Evolutionary conservation across 1,284 basidiomycete species (phyloP).

Genomic region (Testicularia cyperi): DNA sequence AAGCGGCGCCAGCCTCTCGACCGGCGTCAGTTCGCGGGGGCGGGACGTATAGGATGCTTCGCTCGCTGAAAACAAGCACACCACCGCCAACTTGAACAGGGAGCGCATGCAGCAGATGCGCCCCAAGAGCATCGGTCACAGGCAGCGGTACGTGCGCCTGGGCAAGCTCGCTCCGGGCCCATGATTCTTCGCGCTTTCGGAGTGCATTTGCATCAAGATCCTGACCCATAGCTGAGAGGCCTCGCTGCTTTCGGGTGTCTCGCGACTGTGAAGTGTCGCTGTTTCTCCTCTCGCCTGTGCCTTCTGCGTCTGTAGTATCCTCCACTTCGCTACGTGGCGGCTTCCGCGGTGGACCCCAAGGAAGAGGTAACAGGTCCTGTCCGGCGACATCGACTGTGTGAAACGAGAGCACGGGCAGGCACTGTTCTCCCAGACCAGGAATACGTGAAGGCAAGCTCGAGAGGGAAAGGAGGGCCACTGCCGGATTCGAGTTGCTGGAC

Average conservation of each 20-base stretch:
- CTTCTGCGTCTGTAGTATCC: conserved; percentile 11
- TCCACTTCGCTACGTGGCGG: conserved; percentile 9
- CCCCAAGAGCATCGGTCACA: conserved; percentile 44
- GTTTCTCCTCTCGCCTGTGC: conserved; percentile 2
- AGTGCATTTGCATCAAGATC: conserved; percentile 13
- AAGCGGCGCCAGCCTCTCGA: neutral
- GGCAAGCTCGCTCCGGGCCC: conserved; percentile 32
- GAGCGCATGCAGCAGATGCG: conserved; percentile 41
- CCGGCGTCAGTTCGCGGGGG: conserved; percentile 10
- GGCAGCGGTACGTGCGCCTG: conserved; percentile 56
- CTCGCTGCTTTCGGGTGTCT: conserved; percentile 19
- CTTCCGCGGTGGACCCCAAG: conserved; percentile 45
- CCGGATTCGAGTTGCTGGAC: conserved; percentile 3
- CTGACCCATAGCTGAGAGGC: conserved; percentile 44
- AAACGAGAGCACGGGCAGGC: conserved; percentile 56
- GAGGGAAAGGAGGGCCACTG: conserved; percentile 48
- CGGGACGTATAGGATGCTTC: conserved; percentile 46
- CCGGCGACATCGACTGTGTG: conserved; percentile 31
- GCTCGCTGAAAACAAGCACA: conserved; percentile 52
- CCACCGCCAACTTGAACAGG: conserved; percentile 49
- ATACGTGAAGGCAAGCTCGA: conserved; percentile 44
- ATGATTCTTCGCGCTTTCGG: conserved; percentile 31
- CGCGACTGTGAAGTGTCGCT: conserved; percentile 18
- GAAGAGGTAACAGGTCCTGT: conserved; percentile 41
- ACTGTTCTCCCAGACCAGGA: conserved; percentile 47